A percentile compares a stretch with the other conserved stretches of the same genome.
Conservation (phyloP, 2,329 filamentous ascomycete species). For the Colletotrichum gloeosporioides region DNA sequence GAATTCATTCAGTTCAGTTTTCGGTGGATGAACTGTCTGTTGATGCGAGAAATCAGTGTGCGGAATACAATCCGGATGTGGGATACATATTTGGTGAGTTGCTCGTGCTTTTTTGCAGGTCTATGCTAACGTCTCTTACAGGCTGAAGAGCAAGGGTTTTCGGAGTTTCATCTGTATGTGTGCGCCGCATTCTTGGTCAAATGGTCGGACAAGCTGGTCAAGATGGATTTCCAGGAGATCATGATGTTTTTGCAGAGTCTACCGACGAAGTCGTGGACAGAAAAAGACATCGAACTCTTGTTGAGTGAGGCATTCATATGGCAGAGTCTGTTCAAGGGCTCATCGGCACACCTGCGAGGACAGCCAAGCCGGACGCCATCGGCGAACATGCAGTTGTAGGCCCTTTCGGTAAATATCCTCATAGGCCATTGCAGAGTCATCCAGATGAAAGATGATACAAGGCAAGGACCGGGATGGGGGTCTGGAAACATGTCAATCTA, state of each 20-base stretch:
- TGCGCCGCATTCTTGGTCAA: constrained; percentile 98
- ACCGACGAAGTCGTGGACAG: constrained; percentile 92
- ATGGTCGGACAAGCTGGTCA: constrained; percentile 93
- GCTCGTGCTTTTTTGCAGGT: neutral
- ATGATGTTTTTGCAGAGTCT: constrained; percentile 99
- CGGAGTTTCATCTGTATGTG: constrained; percentile 97
- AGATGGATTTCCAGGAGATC: constrained; percentile 98
- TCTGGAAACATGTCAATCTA: neutral
- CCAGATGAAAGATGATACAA: neutral
- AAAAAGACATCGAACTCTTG: constrained; percentile 96
- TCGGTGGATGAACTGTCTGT: constrained; percentile 98
- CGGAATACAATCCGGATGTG: constrained; percentile 98
- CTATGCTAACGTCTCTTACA: constrained; percentile 38
- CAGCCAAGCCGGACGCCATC: constrained; percentile 45
- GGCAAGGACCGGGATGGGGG: neutral
- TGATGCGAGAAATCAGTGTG: constrained; percentile 97
- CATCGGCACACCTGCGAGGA: constrained; percentile 82
- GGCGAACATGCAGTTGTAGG: constrained; percentile 42
- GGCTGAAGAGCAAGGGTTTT: constrained; percentile 98
- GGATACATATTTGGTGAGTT: constrained; percentile 94
- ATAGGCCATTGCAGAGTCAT: neutral
- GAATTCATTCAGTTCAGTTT: constrained; percentile 99
- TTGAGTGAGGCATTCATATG: constrained; percentile 98
- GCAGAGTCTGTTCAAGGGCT: constrained; percentile 97
- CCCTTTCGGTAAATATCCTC: neutral